These are phyloP conservation scores for Plasmodium blacklocki DNA, from an alignment of 169 alveolate genomes.

Conservation along the genomic window DNA sequence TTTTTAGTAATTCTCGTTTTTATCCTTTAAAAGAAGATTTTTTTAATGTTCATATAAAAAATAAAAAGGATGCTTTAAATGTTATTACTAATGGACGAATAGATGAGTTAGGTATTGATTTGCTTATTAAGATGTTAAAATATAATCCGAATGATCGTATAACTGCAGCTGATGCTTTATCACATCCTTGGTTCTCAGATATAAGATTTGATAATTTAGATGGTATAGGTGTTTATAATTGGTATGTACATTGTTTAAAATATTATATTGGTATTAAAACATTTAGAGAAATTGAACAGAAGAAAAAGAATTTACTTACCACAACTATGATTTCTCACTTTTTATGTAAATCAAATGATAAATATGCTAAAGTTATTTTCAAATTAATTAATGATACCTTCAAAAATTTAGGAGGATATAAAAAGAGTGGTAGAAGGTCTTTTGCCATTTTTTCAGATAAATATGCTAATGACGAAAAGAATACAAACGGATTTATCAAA, in stretches of 20 bases:
- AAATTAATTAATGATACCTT: constrained; percentile 65
- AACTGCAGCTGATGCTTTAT: constrained; percentile 95
- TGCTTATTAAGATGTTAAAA: constrained; percentile 92
- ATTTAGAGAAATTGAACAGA: constrained; percentile 83
- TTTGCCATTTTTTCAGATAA: constrained; percentile 72
- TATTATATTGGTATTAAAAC: constrained; percentile 86
- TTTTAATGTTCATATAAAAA: constrained; percentile 76
- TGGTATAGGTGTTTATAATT: constrained; percentile 88
- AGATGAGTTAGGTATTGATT: constrained; percentile 89
- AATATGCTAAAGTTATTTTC: constrained; percentile 58
- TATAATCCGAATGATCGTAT: constrained; percentile 95
- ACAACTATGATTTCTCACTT: constrained; percentile 87
- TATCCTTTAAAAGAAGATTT: constrained; percentile 85
- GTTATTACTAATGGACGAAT: constrained; percentile 80
- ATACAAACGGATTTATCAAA: constrained; percentile 58
- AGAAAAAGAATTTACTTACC: constrained; percentile 81
- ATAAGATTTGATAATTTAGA: constrained; percentile 86
- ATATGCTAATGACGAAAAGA: constrained; percentile 62
- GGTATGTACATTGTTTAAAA: constrained; percentile 85
- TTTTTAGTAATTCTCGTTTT: constrained; percentile 86
- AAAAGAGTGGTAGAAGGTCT: constrained; percentile 73
- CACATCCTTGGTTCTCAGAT: constrained; percentile 95
- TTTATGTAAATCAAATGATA: constrained; percentile 77
- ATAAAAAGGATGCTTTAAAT: constrained; percentile 81
- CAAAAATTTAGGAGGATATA: constrained; percentile 75